A percentile compares a stretch with the other conserved stretches of the same genome.
phyloP scores from a whole-genome alignment of 306 rosid species.

The Medicago lupulina region DNA sequence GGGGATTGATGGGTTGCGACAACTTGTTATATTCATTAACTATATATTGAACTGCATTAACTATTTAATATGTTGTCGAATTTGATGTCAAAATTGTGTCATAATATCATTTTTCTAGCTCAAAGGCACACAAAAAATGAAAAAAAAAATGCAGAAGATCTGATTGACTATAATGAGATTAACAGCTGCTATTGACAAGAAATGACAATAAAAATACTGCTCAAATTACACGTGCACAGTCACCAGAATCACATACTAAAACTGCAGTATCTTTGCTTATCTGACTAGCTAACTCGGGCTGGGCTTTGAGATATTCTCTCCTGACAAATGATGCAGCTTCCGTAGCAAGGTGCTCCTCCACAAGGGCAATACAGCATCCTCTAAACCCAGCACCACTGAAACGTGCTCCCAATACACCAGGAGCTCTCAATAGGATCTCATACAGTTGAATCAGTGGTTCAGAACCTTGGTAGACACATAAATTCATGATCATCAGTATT shows the following conservation, averaged over 20 bases:
- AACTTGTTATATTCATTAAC: too few relatives aligned
- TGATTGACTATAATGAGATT: constrained; percentile 15
- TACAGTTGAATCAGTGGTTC: constrained; percentile 82
- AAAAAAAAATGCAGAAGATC: constrained; percentile 14
- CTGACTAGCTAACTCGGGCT: constrained; percentile 66
- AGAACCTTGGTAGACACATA: constrained; percentile 56
- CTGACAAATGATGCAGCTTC: constrained; percentile 81
- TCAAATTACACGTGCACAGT: constrained; percentile 71
- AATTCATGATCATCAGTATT: constrained; percentile 25
- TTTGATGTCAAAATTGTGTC: too few relatives aligned
- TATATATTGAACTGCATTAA: too few relatives aligned
- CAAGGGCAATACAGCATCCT: constrained; percentile 93
- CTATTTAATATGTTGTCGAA: too few relatives aligned
- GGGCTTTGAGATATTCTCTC: constrained; percentile 65
- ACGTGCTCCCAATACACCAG: constrained; percentile 88
- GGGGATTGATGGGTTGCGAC: too few relatives aligned
- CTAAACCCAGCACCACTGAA: constrained; percentile 97
- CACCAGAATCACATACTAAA: constrained; percentile 75
- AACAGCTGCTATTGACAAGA: not conserved
- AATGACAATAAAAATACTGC: not conserved
- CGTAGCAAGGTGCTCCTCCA: constrained; percentile 62
- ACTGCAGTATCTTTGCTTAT: constrained; percentile 51
- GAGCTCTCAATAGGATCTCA: constrained; percentile 77
- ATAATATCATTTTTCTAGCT: too few relatives aligned
- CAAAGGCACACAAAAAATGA: not conserved